Evolutionary conservation across 1,284 basidiomycete species (phyloP), one percentile per base, ranked within the genome.

Genomic region (Trametes polyzona): DNA sequence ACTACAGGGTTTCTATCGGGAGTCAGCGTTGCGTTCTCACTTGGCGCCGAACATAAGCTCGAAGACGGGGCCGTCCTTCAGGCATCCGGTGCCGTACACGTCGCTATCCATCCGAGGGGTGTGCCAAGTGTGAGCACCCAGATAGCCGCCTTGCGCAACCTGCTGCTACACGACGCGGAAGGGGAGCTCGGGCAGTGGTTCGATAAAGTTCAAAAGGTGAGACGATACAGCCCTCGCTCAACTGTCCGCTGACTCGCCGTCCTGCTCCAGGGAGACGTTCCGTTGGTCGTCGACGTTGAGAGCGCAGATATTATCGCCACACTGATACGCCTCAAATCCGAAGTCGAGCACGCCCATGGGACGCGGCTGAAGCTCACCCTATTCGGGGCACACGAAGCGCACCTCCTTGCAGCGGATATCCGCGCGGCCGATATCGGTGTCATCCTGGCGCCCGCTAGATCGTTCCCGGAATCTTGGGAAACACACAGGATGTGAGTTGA

Each of bases 231-330:
- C 27, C 37, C 5, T 32, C 12, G 23, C 33, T 8, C n/a, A n/a
- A n/a, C n/a, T n/a, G n/a, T n/a, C n/a, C n/a, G n/a, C n/a, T n/a
- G n/a, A n/a, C 23, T 40, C 23, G 14, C 6, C 6, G 9, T n/a
- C 10, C 12, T 12, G 8, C 21, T 14, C 1, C n/a, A 74, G 73
- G 71, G 83, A 70, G 58, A 80, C 71, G 57, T 84, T 72, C 87
- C 92, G 2, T 60, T 73, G 3, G 86, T 95, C 1, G 76, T 95
- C 11, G 78, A 86, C 10, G 87, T 88, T 1, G 74, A 87, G 59
- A 88, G 79, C 63, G 88, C 89, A 0, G 90, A 93, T 67, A 76
- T 82, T 52, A 92, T 93, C 75, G 86, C 87, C 0, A 81, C 84
- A 1, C 69, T 96, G 19, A 73, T 96, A 41, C 75, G 82, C 24